These are phyloP conservation scores for Phytopythium montanum DNA, from an alignment of 352 stramenopile genomes.

Conservation along the genomic window DNA sequence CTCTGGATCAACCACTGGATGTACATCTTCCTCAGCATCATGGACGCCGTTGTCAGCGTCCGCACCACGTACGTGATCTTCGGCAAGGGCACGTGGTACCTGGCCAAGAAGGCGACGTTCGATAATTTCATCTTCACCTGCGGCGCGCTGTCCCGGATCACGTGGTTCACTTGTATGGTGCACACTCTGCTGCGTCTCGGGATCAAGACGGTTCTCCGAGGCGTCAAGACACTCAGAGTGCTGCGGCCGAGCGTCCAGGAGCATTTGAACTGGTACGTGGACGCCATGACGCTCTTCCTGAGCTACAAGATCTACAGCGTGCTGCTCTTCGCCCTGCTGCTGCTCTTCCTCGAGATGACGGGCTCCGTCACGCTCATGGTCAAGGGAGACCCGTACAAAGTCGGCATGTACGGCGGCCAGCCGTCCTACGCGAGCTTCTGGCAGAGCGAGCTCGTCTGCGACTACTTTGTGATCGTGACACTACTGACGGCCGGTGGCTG, in stretches of 20 bases:
- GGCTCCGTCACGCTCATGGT: constrained; percentile 33
- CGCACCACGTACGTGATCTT: constrained; percentile 31
- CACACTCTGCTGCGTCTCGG: constrained; percentile 15
- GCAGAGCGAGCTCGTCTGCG: constrained; percentile 40
- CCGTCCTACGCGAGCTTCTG: constrained; percentile 34
- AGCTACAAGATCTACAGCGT: constrained; percentile 51
- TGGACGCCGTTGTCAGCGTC: constrained; percentile 25
- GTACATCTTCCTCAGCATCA: constrained; percentile 35
- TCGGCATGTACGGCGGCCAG: constrained; percentile 24
- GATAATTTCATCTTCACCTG: constrained; percentile 38
- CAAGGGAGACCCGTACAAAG: constrained; percentile 14
- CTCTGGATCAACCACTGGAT: constrained; percentile 50
- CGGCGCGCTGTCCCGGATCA: constrained; percentile 25
- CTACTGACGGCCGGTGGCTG: constrained; percentile 16
- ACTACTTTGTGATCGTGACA: constrained; percentile 27
- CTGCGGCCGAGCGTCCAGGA: constrained; percentile 11
- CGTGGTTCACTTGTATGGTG: constrained; percentile 33
- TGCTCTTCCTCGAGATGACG: constrained; percentile 15
- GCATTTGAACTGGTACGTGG: constrained; percentile 26
- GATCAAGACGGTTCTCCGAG: constrained; percentile 20
- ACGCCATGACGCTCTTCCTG: constrained; percentile 26
- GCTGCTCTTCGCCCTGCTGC: constrained; percentile 25
- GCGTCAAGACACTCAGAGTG: constrained; percentile 84
- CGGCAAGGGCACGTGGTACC: constrained; percentile 30
- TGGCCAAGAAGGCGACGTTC: constrained; percentile 24